These are phyloP conservation scores for Podosphaera leucotricha DNA, from an alignment of 2,329 filamentous ascomycete species.

Conservation along the genomic window DNA sequence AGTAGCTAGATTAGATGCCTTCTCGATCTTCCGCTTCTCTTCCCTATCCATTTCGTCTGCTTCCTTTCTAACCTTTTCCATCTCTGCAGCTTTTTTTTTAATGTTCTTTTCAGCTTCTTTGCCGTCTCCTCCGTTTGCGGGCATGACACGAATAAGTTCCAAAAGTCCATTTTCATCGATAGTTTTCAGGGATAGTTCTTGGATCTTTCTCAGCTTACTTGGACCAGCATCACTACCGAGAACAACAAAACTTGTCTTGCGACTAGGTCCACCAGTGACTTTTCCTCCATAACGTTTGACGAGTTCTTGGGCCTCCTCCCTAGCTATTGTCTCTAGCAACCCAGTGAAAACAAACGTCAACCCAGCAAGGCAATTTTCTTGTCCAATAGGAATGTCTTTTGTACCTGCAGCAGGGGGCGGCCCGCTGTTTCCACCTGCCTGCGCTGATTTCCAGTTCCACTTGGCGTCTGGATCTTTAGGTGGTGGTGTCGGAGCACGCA, in stretches of 20 bases:
- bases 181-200: constrained; percentile 57
- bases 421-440: constrained; percentile 29
- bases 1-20: constrained; percentile 20
- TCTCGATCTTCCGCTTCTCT: constrained; percentile 37
- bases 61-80: constrained; percentile 57
- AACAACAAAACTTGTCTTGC: constrained; percentile 85
- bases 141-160: constrained; percentile 56
- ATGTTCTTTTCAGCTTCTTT: constrained; percentile 70
- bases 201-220: constrained; percentile 75
- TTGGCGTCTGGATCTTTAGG: constrained; percentile 45
- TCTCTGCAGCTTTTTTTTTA: constrained; percentile 65
- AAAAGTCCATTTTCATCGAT: constrained; percentile 89
- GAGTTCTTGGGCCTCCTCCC: constrained; percentile 64
- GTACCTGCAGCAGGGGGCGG: constrained; percentile 38
- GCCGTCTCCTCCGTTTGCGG: constrained; percentile 66
- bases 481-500: constrained; percentile 67
- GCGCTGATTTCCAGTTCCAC: constrained; percentile 52
- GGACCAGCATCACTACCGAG: constrained; percentile 80
- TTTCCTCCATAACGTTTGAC: constrained; percentile 92
- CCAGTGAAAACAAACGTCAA: constrained; percentile 92
- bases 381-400: constrained; percentile 56
- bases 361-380: constrained; percentile 73
- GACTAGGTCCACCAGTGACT: constrained; percentile 62
- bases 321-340: constrained; percentile 52
- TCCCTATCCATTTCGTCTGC: constrained; percentile 70